Evolutionary conservation across 2,329 filamentous ascomycete species (phyloP), one percentile per base, ranked within the genome.

Genomic region (Paecilomyces fulvus): DNA sequence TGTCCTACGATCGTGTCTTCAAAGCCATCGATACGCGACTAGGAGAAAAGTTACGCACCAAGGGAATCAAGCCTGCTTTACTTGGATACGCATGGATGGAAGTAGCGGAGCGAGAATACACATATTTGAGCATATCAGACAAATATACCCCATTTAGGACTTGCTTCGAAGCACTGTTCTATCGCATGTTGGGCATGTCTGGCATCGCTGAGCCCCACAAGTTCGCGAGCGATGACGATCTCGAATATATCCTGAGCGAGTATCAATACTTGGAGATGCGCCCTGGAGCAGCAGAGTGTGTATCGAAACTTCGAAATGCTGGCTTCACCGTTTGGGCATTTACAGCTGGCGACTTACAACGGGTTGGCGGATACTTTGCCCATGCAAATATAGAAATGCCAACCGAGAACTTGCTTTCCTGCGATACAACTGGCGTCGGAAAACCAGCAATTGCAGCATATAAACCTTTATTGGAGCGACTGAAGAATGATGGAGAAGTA

Each of bases 291-390:
- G 64, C 65, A 20, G 70, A 75, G 23, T 71, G 70, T 49, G 70
- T 78, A 43, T 62, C 69, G 14, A 73, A 69, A 21, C 64, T 83
- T 48, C 66, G 77, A 3, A 70, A 68, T 0, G 70, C 66, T 0
- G 77, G 80, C 0, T 83, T 81, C 58, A 79, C 76, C 0, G 74
- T 82, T 3, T 83, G 80, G 80, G 77, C 73, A 30, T 70, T 83
- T 25, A 83, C 80, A 0, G 77, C 79, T 0, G 81, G 77, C 1
- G 80, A 83, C 61, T 63, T 71, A 2, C 65, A 72, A 51, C 68
- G 80, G 5, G 80, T 83, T 2, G 63, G 69, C 7, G 80, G 79
- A 0, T 84, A 83, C 59, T 82, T 84, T 58, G 62, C 70, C n/a
- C 67, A 70, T 0, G 77, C 69, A 0, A 77, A 76, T 0, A 69